A percentile compares a stretch with the other conserved stretches of the same genome.
phyloP scores from a whole-genome alignment of 495 filamentous ascomycete genomes.

The Glarea lozoyensis region DNA sequence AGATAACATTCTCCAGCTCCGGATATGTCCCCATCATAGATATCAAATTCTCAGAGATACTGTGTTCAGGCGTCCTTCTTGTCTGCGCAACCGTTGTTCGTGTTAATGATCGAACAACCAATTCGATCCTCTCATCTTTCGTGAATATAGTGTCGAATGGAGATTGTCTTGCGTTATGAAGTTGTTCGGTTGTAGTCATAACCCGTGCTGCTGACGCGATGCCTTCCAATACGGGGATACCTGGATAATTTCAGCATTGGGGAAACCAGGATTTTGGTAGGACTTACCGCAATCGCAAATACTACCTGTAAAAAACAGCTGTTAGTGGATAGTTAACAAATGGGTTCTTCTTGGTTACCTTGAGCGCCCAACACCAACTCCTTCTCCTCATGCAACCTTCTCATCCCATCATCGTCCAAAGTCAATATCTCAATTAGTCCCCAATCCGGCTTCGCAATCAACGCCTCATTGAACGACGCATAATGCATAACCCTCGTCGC shows the following conservation, averaged over 20 bases:
- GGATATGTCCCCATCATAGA: not conserved
- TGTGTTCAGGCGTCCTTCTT: not conserved
- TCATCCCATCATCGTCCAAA: slow-evolving; percentile 8
- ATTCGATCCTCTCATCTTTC: slow-evolving; percentile 8
- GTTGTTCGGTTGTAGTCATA: not conserved
- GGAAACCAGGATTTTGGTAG: not conserved
- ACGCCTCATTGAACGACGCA: slow-evolving; percentile 5
- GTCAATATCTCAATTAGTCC: slow-evolving; percentile 6
- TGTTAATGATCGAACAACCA: slow-evolving; percentile 4
- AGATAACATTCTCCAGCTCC: slow-evolving; percentile 11
- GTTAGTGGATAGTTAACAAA: not conserved
- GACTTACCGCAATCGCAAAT: slow-evolving; percentile 11
- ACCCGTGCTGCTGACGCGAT: not conserved
- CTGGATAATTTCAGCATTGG: slow-evolving; percentile 3
- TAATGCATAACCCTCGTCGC: slow-evolving; percentile 5
- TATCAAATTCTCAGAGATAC: not conserved
- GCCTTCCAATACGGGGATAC: slow-evolving; percentile 5
- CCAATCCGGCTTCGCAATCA: slow-evolving; percentile 8
- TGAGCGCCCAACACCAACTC: slow-evolving; percentile 7
- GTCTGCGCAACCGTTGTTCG: not conserved
- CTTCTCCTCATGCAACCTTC: slow-evolving; percentile 10
- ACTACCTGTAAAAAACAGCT: slow-evolving; percentile 6
- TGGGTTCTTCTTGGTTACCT: slow-evolving; percentile 5
- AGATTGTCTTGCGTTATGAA: not conserved
- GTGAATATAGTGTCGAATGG: slow-evolving; percentile 2